Base-by-base conservation (phyloP, 495 filamentous ascomycete genomes). In the Neurospora sp. region DNA sequence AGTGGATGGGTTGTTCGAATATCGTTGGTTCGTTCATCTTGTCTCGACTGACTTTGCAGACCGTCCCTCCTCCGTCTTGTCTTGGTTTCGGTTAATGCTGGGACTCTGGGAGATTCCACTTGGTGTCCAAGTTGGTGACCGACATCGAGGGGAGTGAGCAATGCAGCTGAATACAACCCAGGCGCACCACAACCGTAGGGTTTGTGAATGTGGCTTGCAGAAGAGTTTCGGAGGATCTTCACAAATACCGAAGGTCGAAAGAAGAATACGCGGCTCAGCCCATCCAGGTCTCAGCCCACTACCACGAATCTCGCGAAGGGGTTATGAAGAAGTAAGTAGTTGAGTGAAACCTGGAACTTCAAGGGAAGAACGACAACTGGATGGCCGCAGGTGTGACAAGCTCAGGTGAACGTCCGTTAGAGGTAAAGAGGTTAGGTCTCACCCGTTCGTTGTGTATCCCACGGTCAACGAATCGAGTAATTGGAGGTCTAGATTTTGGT, bases 1-100 rank as follows among this genome's bases (percentile, higher is more conserved):
- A 69, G 38, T 73, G 73, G 40, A 81, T 75, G 31, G 80, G 79
- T 74, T 78, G 78, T 68, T 78, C 76, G 72, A 80, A 81, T 74
- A 81, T 81, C 38, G 79, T 77, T 35, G 80, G 80, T 45, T 81
- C 80, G 53, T 80, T 77, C 79, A 81, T 81, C 39, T 20, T 69
- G 70, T n/a, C 12, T 59, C 42, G 16, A 8, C 10, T 53, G 14
- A 2, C 3, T 45, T 7, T 22, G 4, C 8, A 31, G 22, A 61
- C 31, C 16, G 12, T 8, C 12, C 45, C 20, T 14, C 31, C 35
- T 37, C 47, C 1, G 22, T 16, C 47, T 59, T 53, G 8, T 45
- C 42, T 45, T 20, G 14, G 22, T 7, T 59, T 27, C 22, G 4
- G 47, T 27, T 59, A 9, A 22, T 2, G 9, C 4, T 42, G 16